Conservation (phyloP, 2,329 filamentous ascomycete genomes). For the Aspergillus chevalieri region DNA sequence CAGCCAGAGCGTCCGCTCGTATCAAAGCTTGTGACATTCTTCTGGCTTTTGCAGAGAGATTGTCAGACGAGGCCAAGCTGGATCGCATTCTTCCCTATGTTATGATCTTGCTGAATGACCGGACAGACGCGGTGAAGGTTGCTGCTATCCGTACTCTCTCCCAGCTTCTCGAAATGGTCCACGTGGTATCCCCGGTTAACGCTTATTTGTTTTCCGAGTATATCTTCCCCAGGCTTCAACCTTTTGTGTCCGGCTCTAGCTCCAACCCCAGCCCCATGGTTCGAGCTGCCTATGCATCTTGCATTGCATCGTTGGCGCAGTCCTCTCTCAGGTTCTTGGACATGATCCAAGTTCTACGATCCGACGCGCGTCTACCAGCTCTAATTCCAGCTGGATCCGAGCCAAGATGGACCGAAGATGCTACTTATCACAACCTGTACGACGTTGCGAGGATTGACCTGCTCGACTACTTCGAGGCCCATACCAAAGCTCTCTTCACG, state of each 20-base stretch:
- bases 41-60: constrained; percentile 79
- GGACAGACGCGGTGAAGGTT: constrained; percentile 75
- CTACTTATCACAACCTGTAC: constrained; percentile 73
- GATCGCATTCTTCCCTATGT: constrained; percentile 90
- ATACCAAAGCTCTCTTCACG: constrained; percentile 84
- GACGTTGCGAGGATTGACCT: constrained; percentile 81
- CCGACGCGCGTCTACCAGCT: constrained; percentile 72
- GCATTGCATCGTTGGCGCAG: constrained; percentile 78
- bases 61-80: constrained; percentile 93
- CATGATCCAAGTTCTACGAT: constrained; percentile 79
- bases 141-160: constrained; percentile 81
- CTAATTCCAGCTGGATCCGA: constrained; percentile 71
- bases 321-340: constrained; percentile 82
- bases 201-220: constrained; percentile 63
- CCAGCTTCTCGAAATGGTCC: constrained; percentile 79
- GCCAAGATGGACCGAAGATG: constrained; percentile 61
- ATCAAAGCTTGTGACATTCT: constrained; percentile 86
- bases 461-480: constrained; percentile 73
- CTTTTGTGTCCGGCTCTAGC: constrained; percentile 49
- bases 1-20: constrained; percentile 78
- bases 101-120: constrained; percentile 74
- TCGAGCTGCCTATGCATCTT: constrained; percentile 86
- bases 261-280: constrained; percentile 63
- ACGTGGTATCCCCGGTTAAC: constrained; percentile 72
- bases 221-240: constrained; percentile 54